A percentile compares a stretch with the other conserved stretches of the same genome.
These are phyloP conservation scores for Neospermospora avenae DNA, from an alignment of 2,329 filamentous ascomycete genomes.

Conservation along the genomic window DNA sequence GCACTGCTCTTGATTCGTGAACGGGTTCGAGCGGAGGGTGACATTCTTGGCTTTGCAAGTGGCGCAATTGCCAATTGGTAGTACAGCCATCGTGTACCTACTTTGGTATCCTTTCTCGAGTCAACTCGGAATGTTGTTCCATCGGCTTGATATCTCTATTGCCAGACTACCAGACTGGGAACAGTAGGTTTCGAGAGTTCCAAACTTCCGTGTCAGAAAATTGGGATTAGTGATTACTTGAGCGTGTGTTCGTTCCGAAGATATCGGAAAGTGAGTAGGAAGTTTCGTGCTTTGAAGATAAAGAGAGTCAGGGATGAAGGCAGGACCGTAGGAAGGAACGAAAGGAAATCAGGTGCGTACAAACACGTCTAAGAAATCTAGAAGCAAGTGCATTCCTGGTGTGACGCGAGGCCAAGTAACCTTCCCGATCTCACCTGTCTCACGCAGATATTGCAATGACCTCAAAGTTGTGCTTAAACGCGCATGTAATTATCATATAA, in stretches of 20 bases:
- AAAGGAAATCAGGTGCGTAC: not conserved
- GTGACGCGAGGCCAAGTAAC: not conserved
- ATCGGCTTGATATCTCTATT: too few species aligned
- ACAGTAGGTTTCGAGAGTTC: too few species aligned
- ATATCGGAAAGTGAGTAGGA: too few species aligned
- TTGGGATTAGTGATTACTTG: too few species aligned
- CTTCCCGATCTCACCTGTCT: not conserved
- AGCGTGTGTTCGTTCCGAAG: too few species aligned
- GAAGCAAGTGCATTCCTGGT: not conserved
- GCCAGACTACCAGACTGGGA: too few species aligned
- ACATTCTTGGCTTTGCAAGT: constrained; percentile 9
- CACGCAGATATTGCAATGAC: not conserved
- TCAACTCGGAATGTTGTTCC: not conserved
- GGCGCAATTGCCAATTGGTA: constrained; percentile 8
- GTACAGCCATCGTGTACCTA: not conserved
- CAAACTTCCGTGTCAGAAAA: too few species aligned
- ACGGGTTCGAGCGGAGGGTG: constrained; percentile 15
- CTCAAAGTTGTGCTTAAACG: not conserved
- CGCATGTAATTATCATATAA: not conserved
- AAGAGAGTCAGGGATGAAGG: too few species aligned
- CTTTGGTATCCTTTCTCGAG: not conserved
- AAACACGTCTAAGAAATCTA: not conserved
- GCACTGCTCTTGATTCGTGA: constrained; percentile 14
- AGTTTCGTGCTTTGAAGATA: too few species aligned
- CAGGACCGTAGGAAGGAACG: not conserved